These are phyloP conservation scores for Aspergillus costaricaensis DNA, from an alignment of 2,329 filamentous ascomycete species.

Conservation along the genomic window DNA sequence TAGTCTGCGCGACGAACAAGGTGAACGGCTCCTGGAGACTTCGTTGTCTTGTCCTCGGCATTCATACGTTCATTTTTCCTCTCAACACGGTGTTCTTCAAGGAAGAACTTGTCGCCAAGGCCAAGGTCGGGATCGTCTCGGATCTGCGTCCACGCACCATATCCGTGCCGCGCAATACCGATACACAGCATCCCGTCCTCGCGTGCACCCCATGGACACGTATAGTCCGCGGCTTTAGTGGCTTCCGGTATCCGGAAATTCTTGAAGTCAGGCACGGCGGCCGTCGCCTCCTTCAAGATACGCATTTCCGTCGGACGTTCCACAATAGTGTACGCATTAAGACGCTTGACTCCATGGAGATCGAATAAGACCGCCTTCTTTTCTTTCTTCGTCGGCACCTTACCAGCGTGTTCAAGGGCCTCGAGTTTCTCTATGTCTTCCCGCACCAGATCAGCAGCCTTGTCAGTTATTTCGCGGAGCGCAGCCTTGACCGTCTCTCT, in stretches of 20 bases:
- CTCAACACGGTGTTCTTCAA: slow-evolving; percentile 97
- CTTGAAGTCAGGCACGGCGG: slow-evolving; percentile 64
- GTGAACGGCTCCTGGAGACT: slow-evolving; percentile 95
- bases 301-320: slow-evolving; percentile 88
- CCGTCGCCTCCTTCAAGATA: slow-evolving; percentile 74
- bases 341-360: slow-evolving; percentile 86
- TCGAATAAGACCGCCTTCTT: slow-evolving; percentile 96
- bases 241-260: slow-evolving; percentile 88
- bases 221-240: slow-evolving; percentile 88
- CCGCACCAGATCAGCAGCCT: slow-evolving; percentile 67
- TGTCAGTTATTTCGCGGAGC: slow-evolving; percentile 76
- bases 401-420: slow-evolving; percentile 70
- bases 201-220: slow-evolving; percentile 84
- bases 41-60: slow-evolving; percentile 58
- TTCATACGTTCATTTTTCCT: slow-evolving; percentile 87
- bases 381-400: slow-evolving; percentile 90
- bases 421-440: slow-evolving; percentile 68
- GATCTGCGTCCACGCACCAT: slow-evolving; percentile 93
- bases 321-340: slow-evolving; percentile 93
- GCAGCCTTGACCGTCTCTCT: slow-evolving; percentile 74
- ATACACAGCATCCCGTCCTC: slow-evolving; percentile 98
- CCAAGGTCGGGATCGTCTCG: slow-evolving; percentile 86
- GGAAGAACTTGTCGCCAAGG: slow-evolving; percentile 86
- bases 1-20: slow-evolving; percentile 94
- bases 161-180: slow-evolving; percentile 89